phyloP scores from a whole-genome alignment of 108 stramenopile species.

The Chaetoceros tenuissimus region DNA sequence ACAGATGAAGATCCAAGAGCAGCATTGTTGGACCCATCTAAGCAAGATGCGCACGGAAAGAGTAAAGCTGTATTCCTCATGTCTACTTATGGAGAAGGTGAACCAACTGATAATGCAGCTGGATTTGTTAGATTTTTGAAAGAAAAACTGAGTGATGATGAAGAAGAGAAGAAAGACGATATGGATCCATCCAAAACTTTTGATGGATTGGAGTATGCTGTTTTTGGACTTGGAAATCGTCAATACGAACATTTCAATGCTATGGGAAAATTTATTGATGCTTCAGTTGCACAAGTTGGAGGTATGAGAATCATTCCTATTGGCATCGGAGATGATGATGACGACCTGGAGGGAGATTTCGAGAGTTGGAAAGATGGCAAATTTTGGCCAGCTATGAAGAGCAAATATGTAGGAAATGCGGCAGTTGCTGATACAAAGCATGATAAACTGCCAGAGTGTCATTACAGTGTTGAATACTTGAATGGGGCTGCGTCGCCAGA shows the following conservation, averaged over 20 bases:
- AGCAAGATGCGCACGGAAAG: slow-evolving; percentile 53
- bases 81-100: slow-evolving; percentile 98
- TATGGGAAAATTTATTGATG: slow-evolving; percentile 86
- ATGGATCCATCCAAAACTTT: slow-evolving; percentile 14
- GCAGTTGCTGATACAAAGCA: slow-evolving; percentile 1
- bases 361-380: slow-evolving; percentile 88
- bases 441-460: slow-evolving; percentile 44
- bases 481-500: background rate
- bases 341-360: slow-evolving; percentile 93
- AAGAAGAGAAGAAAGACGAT: slow-evolving; percentile 20
- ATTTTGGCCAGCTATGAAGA: slow-evolving; percentile 63
- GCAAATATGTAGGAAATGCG: slow-evolving; percentile 28
- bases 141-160: slow-evolving; percentile 12
- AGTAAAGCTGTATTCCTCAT: slow-evolving; percentile 78
- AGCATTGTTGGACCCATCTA: slow-evolving; percentile 40
- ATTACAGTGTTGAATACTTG: slow-evolving; percentile 48
- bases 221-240: slow-evolving; percentile 96
- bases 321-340: slow-evolving; percentile 94
- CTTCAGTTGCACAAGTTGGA: slow-evolving; percentile 60
- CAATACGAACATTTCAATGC: slow-evolving; percentile 98
- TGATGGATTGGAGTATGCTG: slow-evolving; percentile 61
- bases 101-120: slow-evolving; percentile 95
- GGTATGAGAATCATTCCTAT: slow-evolving; percentile 51
- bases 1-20: slow-evolving; percentile 30
- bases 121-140: slow-evolving; percentile 70